These are phyloP conservation scores for Cryptosporidium sp. DNA, from an alignment of 169 alveolate species.

Conservation along the genomic window DNA sequence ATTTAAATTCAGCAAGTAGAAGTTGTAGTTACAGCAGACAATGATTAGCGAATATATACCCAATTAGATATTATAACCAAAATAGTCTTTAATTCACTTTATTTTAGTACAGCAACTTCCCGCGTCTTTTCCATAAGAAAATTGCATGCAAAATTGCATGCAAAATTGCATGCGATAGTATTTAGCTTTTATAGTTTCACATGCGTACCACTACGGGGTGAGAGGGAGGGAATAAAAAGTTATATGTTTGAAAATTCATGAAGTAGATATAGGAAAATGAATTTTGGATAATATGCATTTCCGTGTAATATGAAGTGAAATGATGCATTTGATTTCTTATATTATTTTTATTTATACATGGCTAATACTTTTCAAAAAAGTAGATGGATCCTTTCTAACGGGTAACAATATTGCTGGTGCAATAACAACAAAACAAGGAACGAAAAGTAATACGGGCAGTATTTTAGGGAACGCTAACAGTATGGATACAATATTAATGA, in stretches of 20 bases:
- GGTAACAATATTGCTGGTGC: background rate
- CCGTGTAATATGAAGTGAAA: background rate
- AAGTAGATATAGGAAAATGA: background rate
- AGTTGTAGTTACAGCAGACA: constrained; percentile 1
- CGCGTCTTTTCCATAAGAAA: background rate
- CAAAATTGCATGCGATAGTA: background rate
- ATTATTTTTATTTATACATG: background rate
- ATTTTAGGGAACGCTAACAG: constrained; percentile 1
- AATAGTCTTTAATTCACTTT: background rate
- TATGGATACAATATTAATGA: constrained; percentile 51
- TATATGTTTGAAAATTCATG: constrained; percentile 16
- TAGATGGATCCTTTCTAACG: background rate
- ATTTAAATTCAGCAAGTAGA: constrained; percentile 13
- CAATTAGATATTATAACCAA: constrained; percentile 11
- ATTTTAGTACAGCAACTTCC: background rate
- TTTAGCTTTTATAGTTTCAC: background rate
- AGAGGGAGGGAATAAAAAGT: constrained; percentile 7
- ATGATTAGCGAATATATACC: background rate
- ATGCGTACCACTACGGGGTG: constrained; percentile 3
- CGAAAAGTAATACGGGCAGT: background rate
- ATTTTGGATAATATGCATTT: background rate
- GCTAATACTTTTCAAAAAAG: background rate
- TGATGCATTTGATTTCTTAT: background rate
- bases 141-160: background rate
- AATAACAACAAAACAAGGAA: background rate